Conservation (phyloP, 305 asterid genomes). For the Rubia tinctorum region DNA sequence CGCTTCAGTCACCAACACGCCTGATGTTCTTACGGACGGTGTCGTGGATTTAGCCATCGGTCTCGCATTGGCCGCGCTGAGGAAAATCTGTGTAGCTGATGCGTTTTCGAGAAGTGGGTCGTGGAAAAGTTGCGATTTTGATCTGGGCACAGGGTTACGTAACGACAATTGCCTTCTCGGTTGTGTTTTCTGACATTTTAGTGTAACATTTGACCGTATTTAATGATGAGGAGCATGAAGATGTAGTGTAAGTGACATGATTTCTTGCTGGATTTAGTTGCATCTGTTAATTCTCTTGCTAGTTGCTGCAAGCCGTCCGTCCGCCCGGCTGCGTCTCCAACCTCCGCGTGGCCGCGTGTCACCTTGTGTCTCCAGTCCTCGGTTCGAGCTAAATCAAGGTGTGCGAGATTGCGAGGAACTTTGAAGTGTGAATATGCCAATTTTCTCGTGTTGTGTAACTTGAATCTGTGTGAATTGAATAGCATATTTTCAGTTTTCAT, state of each 20-base stretch:
- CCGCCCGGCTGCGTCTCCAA: too few species aligned
- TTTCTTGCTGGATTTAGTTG: not conserved
- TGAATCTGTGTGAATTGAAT: too few species aligned
- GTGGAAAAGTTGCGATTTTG: constrained; percentile 53
- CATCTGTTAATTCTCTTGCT: not conserved
- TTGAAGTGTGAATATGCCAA: too few species aligned
- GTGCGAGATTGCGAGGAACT: too few species aligned
- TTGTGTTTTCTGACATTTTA: not conserved
- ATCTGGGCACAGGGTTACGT: constrained; percentile 55
- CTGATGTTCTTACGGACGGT: constrained; percentile 77
- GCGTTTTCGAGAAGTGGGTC: constrained; percentile 37
- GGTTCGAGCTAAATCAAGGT: too few species aligned
- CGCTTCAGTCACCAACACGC: constrained; percentile 70
- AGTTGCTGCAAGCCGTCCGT: too few species aligned
- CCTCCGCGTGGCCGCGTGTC: too few species aligned
- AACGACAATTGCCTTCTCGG: not conserved
- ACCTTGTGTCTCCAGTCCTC: too few species aligned
- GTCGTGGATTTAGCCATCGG: constrained; percentile 82
- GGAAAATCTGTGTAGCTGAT: constrained; percentile 56
- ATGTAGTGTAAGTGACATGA: not conserved
- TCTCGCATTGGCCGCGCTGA: constrained; percentile 45
- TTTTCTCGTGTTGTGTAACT: too few species aligned
- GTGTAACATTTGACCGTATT: constrained; percentile 1
- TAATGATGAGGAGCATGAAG: not conserved
- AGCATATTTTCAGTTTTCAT: too few species aligned